These are phyloP conservation scores for Tubosaeta sp. DNA, from an alignment of 768 basidiomycete genomes.

Conservation along the genomic window DNA sequence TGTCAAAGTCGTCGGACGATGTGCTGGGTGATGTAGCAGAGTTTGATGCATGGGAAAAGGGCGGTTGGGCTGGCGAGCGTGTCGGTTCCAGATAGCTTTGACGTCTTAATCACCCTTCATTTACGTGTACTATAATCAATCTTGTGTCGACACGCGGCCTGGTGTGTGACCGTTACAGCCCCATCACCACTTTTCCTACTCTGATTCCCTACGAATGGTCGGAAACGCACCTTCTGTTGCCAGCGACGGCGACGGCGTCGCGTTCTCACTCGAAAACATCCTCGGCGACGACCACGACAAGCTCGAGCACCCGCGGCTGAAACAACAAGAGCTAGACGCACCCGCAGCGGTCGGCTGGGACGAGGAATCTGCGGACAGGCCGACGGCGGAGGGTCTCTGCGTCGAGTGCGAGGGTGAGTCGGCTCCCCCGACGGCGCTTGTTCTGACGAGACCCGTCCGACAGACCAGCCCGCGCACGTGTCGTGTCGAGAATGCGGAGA, in stretches of 20 bases:
- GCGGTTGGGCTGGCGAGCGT: slow-evolving; percentile 41
- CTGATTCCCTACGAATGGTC: slow-evolving; percentile 15
- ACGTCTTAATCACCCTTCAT: no score
- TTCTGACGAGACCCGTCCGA: neutral
- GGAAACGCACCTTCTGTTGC: slow-evolving; percentile 14
- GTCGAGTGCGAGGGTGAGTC: slow-evolving; percentile 80
- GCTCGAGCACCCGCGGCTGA: slow-evolving; percentile 49
- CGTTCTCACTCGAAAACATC: slow-evolving; percentile 68
- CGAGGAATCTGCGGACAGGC: slow-evolving; percentile 49
- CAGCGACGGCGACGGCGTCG: slow-evolving; percentile 10
- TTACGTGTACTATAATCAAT: slow-evolving; percentile 17
- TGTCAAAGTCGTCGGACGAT: neutral
- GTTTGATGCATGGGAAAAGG: slow-evolving; percentile 38
- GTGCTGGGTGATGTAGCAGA: slow-evolving; percentile 6
- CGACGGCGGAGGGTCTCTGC: slow-evolving; percentile 62
- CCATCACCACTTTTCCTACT: slow-evolving; percentile 6
- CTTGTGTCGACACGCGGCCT: slow-evolving; percentile 26
- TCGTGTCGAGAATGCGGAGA: slow-evolving; percentile 70
- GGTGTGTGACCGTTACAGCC: slow-evolving; percentile 17
- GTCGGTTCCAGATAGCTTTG: slow-evolving; percentile 29
- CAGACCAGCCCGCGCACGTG: slow-evolving; percentile 82
- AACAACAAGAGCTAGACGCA: slow-evolving; percentile 30
- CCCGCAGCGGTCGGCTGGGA: slow-evolving; percentile 56
- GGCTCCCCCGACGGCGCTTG: slow-evolving; percentile 1
- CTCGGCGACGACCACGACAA: slow-evolving; percentile 59